phyloP scores from a whole-genome alignment of 2,329 filamentous ascomycete species.

The Microcyclospora tardicrescens region DNA sequence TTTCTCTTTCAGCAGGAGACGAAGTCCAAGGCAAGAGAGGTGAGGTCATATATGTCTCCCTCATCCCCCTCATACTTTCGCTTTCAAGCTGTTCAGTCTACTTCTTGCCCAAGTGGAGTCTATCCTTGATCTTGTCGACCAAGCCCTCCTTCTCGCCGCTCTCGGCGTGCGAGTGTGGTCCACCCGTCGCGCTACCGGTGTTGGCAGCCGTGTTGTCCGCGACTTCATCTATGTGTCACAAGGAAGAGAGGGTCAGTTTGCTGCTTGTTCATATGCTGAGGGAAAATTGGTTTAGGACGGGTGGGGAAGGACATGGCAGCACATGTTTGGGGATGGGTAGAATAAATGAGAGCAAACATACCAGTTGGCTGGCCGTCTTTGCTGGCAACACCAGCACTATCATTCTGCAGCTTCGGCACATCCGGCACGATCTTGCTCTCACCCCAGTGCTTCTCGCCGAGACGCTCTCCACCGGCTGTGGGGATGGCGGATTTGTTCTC shows the following conservation, averaged over 20 bases:
- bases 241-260: too few relatives aligned
- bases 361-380: constrained; percentile 15
- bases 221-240: constrained; percentile 12
- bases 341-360: constrained; percentile 8
- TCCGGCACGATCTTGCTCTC: constrained; percentile 23
- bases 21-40: too few relatives aligned
- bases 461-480: constrained; percentile 19
- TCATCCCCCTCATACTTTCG: too few relatives aligned
- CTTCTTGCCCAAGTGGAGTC: constrained; percentile 12
- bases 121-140: constrained; percentile 17
- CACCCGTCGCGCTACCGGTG: constrained; percentile 10
- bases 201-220: constrained; percentile 19
- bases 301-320: not conserved
- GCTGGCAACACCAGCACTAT: constrained; percentile 10
- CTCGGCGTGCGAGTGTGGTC: not conserved
- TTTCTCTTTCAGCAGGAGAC: too few relatives aligned
- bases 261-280: not conserved
- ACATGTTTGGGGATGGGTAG: not conserved
- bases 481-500: constrained; percentile 21
- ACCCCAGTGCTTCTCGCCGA: constrained; percentile 23
- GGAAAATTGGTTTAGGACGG: not conserved
- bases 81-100: too few relatives aligned
- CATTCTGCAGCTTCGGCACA: constrained; percentile 7
- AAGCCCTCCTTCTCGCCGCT: constrained; percentile 13
- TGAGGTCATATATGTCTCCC: too few relatives aligned